Percentiles rank a stretch among this genome's conserved stretches.
Conservation (phyloP, 768 basidiomycete species). For the Cystobasidium ongulense region DNA sequence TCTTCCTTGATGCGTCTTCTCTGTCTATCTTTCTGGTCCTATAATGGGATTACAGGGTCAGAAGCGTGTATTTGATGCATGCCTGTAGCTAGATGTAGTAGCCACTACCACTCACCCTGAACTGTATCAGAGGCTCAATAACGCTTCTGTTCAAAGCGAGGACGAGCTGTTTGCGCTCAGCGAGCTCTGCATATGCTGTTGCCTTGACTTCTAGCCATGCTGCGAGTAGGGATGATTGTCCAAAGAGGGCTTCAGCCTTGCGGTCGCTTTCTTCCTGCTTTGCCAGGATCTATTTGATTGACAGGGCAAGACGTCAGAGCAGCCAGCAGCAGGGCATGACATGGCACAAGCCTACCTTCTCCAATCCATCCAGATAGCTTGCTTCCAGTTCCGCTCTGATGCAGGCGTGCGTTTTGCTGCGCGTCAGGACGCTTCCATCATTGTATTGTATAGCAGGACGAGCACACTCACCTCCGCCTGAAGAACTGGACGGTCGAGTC, state of each 20-base stretch:
- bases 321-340: background rate
- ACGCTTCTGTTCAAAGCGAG: constrained; percentile 16
- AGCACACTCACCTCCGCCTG: constrained; percentile 7
- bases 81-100: background rate
- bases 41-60: background rate
- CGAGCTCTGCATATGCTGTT: constrained; percentile 33
- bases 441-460: background rate
- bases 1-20: constrained; percentile 38
- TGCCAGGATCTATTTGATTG: constrained; percentile 21
- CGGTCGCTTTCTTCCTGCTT: constrained; percentile 17
- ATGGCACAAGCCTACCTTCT: constrained; percentile 29
- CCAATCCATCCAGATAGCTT: constrained; percentile 34
- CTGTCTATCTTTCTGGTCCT: constrained; percentile 36
- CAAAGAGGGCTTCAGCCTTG: constrained; percentile 1
- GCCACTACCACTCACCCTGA: constrained; percentile 10
- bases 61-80: background rate
- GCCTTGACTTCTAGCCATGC: constrained; percentile 31
- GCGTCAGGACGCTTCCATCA: background rate
- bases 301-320: background rate
- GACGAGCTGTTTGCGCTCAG: constrained; percentile 7
- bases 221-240: background rate
- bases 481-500: constrained; percentile 5
- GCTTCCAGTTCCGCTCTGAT: constrained; percentile 39
- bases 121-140: constrained; percentile 20
- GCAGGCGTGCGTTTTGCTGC: background rate